Percentiles rank a stretch among this genome's conserved stretches.
Evolutionary conservation across 129 eudicot species (phyloP).

Genomic region (Helianthus tuberosus): DNA sequence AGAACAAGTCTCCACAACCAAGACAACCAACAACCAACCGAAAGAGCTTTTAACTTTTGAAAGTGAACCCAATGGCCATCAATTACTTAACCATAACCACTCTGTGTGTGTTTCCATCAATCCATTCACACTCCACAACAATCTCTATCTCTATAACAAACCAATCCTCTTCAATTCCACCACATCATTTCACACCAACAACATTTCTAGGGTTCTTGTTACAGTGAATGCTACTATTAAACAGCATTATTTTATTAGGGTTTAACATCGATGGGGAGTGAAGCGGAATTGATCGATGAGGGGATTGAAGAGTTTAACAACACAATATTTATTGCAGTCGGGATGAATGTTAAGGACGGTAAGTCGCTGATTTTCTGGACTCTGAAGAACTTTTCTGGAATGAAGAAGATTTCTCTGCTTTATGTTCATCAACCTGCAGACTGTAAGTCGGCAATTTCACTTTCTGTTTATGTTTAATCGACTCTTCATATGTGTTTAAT

Average conservation of each 20-base stretch:
- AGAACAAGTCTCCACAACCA: not conserved
- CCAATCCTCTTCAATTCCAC: not conserved
- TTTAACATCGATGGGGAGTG: conserved; percentile 48
- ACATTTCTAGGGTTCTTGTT: conserved; percentile 12
- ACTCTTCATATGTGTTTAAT: too few species aligned
- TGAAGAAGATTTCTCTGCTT: conserved; percentile 50
- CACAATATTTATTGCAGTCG: conserved; percentile 67
- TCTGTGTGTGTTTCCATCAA: not conserved
- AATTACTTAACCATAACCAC: not conserved
- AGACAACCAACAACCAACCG: too few species aligned
- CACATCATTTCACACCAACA: too few species aligned
- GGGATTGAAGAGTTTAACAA: conserved; percentile 28
- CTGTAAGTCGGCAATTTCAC: conserved; percentile 37
- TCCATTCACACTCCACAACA: conserved; percentile 2
- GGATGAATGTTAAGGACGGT: conserved; percentile 55
- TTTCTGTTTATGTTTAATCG: not conserved
- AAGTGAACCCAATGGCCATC: not conserved
- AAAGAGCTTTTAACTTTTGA: not conserved
- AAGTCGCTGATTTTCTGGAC: conserved; percentile 57
- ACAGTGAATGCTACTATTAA: not conserved
- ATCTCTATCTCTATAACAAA: not conserved
- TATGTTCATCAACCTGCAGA: conserved; percentile 61
- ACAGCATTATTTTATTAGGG: not conserved
- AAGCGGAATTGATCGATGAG: conserved; percentile 35
- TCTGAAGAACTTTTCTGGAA: conserved; percentile 43